Evolutionary conservation across 306 rosid species (phyloP).

Genomic region (Elaeagnus macrophylla): DNA sequence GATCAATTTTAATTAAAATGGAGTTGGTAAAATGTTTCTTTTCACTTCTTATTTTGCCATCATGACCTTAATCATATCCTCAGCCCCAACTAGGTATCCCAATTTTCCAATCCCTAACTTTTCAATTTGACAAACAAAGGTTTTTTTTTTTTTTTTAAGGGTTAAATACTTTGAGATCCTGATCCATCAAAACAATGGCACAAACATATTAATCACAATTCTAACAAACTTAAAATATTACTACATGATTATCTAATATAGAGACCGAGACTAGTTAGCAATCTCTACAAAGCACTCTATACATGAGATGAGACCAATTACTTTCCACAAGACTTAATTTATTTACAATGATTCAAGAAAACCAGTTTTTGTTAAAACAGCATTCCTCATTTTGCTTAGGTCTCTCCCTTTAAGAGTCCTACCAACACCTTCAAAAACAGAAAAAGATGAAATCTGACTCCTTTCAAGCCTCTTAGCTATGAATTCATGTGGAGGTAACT

Average conservation of each 20-base stretch:
- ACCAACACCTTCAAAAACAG: slow-evolving; percentile 90
- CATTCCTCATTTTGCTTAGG: slow-evolving; percentile 80
- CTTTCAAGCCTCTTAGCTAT: slow-evolving; percentile 78
- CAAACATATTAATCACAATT: too few relatives aligned
- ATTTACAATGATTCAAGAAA: slow-evolving; percentile 58
- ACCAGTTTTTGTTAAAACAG: slow-evolving; percentile 70
- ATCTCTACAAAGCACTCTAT: slow-evolving; percentile 8
- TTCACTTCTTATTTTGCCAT: slow-evolving; percentile 15
- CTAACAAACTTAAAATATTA: too few relatives aligned
- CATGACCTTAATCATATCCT: neutral
- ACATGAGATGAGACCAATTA: slow-evolving; percentile 4
- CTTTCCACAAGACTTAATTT: neutral
- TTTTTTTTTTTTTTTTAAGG: too few relatives aligned
- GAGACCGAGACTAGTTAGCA: too few relatives aligned
- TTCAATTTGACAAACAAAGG: too few relatives aligned
- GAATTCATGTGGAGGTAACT: slow-evolving; percentile 75
- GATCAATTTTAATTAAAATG: neutral
- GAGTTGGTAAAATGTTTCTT: slow-evolving; percentile 35
- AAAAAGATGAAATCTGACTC: slow-evolving; percentile 74
- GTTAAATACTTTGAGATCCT: too few relatives aligned
- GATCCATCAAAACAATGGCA: too few relatives aligned
- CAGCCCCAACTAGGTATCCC: neutral
- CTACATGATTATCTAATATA: too few relatives aligned
- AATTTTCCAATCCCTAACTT: slow-evolving; percentile 3
- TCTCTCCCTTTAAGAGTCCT: slow-evolving; percentile 94